Conservation (phyloP, 106 monocot species). For the Dendrobium nobile region DNA sequence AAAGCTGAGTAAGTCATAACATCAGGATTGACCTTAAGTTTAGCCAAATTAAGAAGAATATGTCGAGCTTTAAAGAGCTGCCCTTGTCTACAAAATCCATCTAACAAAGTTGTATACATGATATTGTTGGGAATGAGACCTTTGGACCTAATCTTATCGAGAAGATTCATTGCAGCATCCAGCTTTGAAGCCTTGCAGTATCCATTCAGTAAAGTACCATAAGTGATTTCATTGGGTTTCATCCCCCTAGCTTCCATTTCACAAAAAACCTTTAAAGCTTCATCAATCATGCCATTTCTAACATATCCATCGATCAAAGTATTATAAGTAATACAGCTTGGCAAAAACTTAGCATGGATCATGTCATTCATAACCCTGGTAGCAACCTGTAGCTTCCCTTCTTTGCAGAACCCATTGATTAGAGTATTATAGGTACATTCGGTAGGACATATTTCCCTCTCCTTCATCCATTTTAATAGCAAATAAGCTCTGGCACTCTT, state of each 20-base stretch:
- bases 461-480: slow-evolving; percentile 51
- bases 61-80: slow-evolving; percentile 28
- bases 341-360: slow-evolving; percentile 25
- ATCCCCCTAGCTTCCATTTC: slow-evolving; percentile 46
- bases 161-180: slow-evolving; percentile 34
- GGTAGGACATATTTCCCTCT: slow-evolving; percentile 30
- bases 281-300: slow-evolving; percentile 29
- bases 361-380: slow-evolving; percentile 42
- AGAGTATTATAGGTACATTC: slow-evolving; percentile 55
- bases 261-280: slow-evolving; percentile 34
- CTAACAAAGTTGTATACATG: slow-evolving; percentile 55
- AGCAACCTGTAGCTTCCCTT: slow-evolving; percentile 42
- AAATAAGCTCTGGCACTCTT: slow-evolving; percentile 58
- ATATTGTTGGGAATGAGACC: slow-evolving; percentile 34
- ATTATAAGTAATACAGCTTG: slow-evolving; percentile 51
- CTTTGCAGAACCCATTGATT: slow-evolving; percentile 59
- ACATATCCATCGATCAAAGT: slow-evolving; percentile 62
- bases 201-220: slow-evolving; percentile 53
- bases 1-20: slow-evolving; percentile 63
- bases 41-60: slow-evolving; percentile 37
- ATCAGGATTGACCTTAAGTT: slow-evolving; percentile 47
- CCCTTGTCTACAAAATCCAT: slow-evolving; percentile 56
- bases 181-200: slow-evolving; percentile 44
- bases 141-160: slow-evolving; percentile 35
- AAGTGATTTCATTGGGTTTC: slow-evolving; percentile 34